Evolutionary conservation across 2,329 filamentous ascomycete species (phyloP).

Genomic region (Aureobasidium sp.): DNA sequence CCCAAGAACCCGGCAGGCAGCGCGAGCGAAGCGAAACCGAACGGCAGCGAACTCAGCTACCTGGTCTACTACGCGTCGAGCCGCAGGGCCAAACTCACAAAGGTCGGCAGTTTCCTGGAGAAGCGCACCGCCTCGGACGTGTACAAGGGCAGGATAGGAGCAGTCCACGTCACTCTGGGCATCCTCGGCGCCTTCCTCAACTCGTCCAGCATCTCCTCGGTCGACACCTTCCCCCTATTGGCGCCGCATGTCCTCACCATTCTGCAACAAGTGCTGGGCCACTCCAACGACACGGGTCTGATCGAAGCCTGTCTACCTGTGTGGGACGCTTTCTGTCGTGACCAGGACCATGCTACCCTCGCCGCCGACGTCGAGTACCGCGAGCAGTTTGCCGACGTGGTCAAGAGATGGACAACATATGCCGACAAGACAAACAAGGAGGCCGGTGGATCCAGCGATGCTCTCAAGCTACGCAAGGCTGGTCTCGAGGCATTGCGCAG

Average conservation of each 20-base stretch:
- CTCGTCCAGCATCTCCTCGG: slow-evolving; percentile 49
- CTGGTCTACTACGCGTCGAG: slow-evolving; percentile 95
- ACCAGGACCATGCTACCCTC: slow-evolving; percentile 79
- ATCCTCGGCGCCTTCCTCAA: slow-evolving; percentile 88
- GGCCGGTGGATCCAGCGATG: slow-evolving; percentile 52
- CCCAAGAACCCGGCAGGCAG: slow-evolving; percentile 55
- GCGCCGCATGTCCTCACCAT: slow-evolving; percentile 77
- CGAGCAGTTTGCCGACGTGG: slow-evolving; percentile 70
- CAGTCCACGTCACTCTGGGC: slow-evolving; percentile 77
- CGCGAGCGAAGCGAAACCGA: slow-evolving; percentile 88
- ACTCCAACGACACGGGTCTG: slow-evolving; percentile 82
- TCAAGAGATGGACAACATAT: slow-evolving; percentile 69
- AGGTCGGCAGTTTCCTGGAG: slow-evolving; percentile 89
- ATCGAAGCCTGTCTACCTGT: slow-evolving; percentile 81
- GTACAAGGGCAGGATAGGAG: slow-evolving; percentile 81
- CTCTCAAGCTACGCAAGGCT: slow-evolving; percentile 52
- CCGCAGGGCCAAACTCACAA: slow-evolving; percentile 88
- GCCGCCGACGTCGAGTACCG: slow-evolving; percentile 80
- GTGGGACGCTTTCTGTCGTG: slow-evolving; percentile 78
- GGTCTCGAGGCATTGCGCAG: slow-evolving; percentile 64
- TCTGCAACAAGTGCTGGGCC: slow-evolving; percentile 64
- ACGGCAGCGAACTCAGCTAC: slow-evolving; percentile 93
- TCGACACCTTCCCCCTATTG: slow-evolving; percentile 79
- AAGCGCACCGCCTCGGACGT: slow-evolving; percentile 90
- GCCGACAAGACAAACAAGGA: slow-evolving; percentile 53